Percentiles rank a stretch among this genome's conserved stretches.
These are phyloP conservation scores for Discostella stelligeroides DNA, from an alignment of 108 stramenopile species.

Conservation along the genomic window DNA sequence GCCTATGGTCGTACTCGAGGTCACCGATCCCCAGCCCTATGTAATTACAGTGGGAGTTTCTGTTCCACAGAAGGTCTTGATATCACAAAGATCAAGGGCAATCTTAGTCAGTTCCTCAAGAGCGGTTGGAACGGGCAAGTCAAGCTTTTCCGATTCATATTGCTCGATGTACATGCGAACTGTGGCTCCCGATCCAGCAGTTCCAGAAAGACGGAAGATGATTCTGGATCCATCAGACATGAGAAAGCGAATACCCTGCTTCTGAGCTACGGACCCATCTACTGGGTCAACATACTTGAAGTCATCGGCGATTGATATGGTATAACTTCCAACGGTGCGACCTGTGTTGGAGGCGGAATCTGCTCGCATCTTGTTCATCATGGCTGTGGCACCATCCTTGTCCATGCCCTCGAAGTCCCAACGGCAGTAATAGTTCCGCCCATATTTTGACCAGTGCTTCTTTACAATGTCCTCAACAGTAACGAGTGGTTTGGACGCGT, in stretches of 20 bases:
- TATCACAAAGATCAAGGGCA: conserved; percentile 89
- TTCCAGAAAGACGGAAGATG: conserved; percentile 98
- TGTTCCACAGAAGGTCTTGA: conserved; percentile 91
- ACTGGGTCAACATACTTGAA: conserved; percentile 98
- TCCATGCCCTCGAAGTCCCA: conserved; percentile 99
- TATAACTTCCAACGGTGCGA: conserved; percentile 76
- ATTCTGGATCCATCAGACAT: conserved; percentile 95
- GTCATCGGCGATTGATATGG: conserved; percentile 91
- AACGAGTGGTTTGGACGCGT: conserved; percentile 83
- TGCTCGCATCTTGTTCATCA: conserved; percentile 96
- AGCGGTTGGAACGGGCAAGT: conserved; percentile 74
- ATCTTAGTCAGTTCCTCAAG: conserved; percentile 85
- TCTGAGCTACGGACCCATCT: conserved; percentile 89
- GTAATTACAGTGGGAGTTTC: conserved; percentile 99
- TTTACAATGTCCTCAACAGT: conserved; percentile 95
- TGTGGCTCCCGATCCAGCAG: conserved; percentile 98
- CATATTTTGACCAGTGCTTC: conserved; percentile 95
- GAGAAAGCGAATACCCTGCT: conserved; percentile 95
- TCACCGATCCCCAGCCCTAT: conserved; percentile 54
- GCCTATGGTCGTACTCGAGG: no score
- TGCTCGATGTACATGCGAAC: conserved; percentile 99
- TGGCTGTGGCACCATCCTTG: conserved; percentile 73
- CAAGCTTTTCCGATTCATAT: conserved; percentile 90
- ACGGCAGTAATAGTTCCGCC: conserved; percentile 98
- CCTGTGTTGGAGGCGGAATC: conserved; percentile 72